Percentiles rank a stretch among this genome's conserved stretches.
phyloP scores from a whole-genome alignment of 192 early-diverging fungal species.

The Mortierella antarctica region DNA sequence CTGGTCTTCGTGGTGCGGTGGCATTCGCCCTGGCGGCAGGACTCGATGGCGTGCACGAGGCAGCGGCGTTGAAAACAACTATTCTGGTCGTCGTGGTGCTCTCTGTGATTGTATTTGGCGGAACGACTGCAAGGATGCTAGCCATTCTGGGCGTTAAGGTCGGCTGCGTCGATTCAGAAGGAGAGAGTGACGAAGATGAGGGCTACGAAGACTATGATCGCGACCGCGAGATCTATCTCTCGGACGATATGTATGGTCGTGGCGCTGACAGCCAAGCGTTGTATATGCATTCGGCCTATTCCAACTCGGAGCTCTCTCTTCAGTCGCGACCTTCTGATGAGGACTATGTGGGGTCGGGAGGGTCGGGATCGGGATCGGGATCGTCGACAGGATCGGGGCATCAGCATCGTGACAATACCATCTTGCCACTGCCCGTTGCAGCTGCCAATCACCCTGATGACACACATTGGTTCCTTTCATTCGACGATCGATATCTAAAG shows the following conservation, averaged over 20 bases:
- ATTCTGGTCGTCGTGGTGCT: conserved; percentile 93
- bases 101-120: conserved; percentile 92
- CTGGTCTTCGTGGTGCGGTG: conserved; percentile 91
- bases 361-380: conserved; percentile 35
- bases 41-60: conserved; percentile 71
- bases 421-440: conserved; percentile 28
- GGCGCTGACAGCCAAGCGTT: conserved; percentile 33
- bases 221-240: conserved; percentile 37
- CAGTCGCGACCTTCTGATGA: conserved; percentile 51
- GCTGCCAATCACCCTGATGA: conserved; percentile 56
- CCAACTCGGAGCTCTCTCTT: conserved; percentile 48
- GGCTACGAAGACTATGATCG: conserved; percentile 32
- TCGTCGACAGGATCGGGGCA: conserved; percentile 34
- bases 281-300: conserved; percentile 30
- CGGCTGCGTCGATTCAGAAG: conserved; percentile 71
- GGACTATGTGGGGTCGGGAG: conserved; percentile 35
- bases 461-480: conserved; percentile 86
- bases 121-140: conserved; percentile 86
- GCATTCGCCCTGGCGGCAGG: conserved; percentile 94
- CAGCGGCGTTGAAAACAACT: conserved; percentile 83
- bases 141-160: conserved; percentile 80
- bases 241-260: conserved; percentile 25
- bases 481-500: conserved; percentile 84
- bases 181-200: conserved; percentile 60
- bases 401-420: conserved; percentile 28